Evolutionary conservation across 768 basidiomycete genomes (phyloP), one percentile per base, ranked within the genome.

Genomic region (Rubroboletus satanas): DNA sequence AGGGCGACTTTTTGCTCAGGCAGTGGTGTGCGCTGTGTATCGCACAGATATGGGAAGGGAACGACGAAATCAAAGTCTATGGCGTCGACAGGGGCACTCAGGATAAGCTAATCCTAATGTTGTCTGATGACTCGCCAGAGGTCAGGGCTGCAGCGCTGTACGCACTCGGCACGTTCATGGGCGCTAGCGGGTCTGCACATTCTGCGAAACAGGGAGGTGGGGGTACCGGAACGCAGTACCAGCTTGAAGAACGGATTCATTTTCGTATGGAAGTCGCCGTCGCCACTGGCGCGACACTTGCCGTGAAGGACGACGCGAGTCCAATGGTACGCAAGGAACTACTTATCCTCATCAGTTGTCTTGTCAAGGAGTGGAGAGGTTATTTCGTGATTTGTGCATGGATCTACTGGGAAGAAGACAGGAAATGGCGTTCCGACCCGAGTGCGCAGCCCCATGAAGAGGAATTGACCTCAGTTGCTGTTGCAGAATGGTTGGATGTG

Each of bases 311-410:
- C 52, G 97, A 99, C 67, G 97, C 93, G 1, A 93, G 90, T 54
- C 96, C 97, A 0, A 91, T 97, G 87, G 96, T 95, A 11, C 78
- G 96, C 55, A 97, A 97, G 73, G 97, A 98, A 69, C 77, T 98
- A 21, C 77, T 98, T 33, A 82, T 98, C 37, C 79, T 98, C 37
- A 84, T 98, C 52, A 94, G 92, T 65, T 93, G 90, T 63, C 76
- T 98, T 21, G 94, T 95, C 36, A 90, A 93, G 69, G 96, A 98
- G 69, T 98, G 95, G 92, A 77, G 93, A 52, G 97, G 96, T 7
- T 91, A 91, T 75, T 93, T 98, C 62, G 91, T 96, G 45, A 84
- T 94, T 37, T 97, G 96, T 58, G 94, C 96, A 1, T 98, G 96
- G 95, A 75, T 93, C 9, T 95, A 97, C 67, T 91, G 91, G 85